phyloP scores from a whole-genome alignment of 352 stramenopile species.

The Phytophthora idaei region DNA sequence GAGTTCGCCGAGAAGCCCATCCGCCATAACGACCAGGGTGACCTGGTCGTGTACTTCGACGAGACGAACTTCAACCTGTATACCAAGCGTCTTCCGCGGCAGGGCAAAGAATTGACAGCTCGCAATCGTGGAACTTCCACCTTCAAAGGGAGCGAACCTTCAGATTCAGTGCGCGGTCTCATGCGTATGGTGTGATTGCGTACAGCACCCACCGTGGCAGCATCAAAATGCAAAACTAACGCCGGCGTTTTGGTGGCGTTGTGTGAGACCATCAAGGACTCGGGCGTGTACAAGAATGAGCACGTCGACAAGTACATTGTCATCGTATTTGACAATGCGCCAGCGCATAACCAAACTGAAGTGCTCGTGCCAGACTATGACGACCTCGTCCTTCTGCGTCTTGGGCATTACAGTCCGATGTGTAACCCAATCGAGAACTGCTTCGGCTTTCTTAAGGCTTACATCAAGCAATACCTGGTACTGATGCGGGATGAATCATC shows the following conservation, averaged over 20 bases:
- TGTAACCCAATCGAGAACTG: not conserved
- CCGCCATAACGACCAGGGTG: not conserved
- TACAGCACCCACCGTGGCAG: not conserved
- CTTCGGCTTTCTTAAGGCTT: not conserved
- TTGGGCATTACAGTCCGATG: not conserved
- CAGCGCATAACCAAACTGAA: not conserved
- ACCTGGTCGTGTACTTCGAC: not conserved
- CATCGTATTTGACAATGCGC: constrained; percentile 11
- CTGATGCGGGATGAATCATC: not conserved
- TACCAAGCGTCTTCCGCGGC: not conserved
- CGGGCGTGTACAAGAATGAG: not conserved
- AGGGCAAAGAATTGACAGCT: not conserved
- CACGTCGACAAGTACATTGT: constrained; percentile 3
- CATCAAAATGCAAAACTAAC: not conserved
- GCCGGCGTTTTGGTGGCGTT: not conserved
- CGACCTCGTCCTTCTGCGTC: not conserved
- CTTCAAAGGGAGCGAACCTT: not conserved
- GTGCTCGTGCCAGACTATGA: not conserved
- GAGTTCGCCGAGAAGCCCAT: not conserved
- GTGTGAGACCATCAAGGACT: not conserved
- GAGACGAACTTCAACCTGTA: constrained; percentile 3
- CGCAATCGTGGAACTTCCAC: not conserved
- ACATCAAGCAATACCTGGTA: not conserved
- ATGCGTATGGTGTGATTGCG: not conserved
- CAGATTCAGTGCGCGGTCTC: constrained; percentile 1